A percentile compares a stretch with the other conserved stretches of the same genome.
Conservation (phyloP, 495 filamentous ascomycete species). For the Astrothelium macrocarpum region DNA sequence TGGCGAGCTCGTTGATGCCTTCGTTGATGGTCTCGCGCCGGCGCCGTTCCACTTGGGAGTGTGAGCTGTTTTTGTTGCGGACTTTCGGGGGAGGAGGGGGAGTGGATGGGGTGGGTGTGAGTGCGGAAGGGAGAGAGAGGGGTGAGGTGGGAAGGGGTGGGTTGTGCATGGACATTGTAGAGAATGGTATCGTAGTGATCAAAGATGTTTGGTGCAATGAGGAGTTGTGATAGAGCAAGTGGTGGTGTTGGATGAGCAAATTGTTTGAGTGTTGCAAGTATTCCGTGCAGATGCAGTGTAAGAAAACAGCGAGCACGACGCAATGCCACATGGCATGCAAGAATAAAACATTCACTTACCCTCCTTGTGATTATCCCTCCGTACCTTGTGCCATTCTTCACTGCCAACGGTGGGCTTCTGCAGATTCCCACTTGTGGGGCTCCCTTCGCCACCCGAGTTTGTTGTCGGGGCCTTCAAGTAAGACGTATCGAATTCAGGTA, state of each 20-base stretch:
- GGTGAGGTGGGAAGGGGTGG: background rate
- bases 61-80: background rate
- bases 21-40: constrained; percentile 98
- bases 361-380: constrained; percentile 98
- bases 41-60: constrained; percentile 72
- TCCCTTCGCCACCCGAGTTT: constrained; percentile 12
- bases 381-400: constrained; percentile 95
- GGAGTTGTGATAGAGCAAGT: background rate
- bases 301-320: constrained; percentile 6
- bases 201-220: background rate
- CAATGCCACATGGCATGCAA: background rate
- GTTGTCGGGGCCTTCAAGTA: constrained; percentile 22
- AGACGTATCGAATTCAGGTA: constrained; percentile 24
- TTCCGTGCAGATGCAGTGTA: background rate
- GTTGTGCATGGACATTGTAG: background rate
- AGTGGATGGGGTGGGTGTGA: background rate
- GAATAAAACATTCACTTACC: constrained; percentile 44
- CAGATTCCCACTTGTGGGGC: constrained; percentile 34
- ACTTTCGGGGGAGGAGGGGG: background rate
- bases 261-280: background rate
- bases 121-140: background rate
- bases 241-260: background rate
- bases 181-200: background rate
- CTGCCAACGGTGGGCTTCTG: constrained; percentile 85
- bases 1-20: constrained; percentile 95